Percentiles rank a stretch among this genome's conserved stretches.
These are phyloP conservation scores for Crithidia acanthocephali DNA, from an alignment of 208 protist genomes.

Conservation along the genomic window DNA sequence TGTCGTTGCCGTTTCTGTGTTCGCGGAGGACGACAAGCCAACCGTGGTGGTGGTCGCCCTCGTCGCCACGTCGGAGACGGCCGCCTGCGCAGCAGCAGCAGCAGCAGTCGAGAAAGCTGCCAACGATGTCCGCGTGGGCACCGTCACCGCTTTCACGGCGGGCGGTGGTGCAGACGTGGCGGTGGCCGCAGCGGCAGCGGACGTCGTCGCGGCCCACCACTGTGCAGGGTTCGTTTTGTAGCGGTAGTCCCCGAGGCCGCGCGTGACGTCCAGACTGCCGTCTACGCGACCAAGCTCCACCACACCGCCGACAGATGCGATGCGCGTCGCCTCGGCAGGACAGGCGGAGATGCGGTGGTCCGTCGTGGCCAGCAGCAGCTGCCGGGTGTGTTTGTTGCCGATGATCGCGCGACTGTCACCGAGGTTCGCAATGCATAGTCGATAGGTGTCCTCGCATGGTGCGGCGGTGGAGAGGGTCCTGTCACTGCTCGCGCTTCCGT, in stretches of 20 bases:
- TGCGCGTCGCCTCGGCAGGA: constrained; percentile 41
- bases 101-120: too few relatives aligned
- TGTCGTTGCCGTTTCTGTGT: neutral
- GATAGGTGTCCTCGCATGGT: constrained; percentile 27
- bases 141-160: neutral
- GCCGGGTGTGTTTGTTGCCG: constrained; percentile 35
- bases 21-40: too few relatives aligned
- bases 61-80: too few relatives aligned
- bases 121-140: too few relatives aligned
- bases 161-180: neutral
- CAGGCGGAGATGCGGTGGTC: constrained; percentile 62
- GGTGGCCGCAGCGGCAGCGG: neutral
- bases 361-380: constrained; percentile 48
- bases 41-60: too few relatives aligned
- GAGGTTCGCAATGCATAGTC: constrained; percentile 69
- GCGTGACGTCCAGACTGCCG: constrained; percentile 70
- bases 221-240: constrained; percentile 48
- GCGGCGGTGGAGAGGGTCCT: too few relatives aligned
- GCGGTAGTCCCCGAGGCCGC: constrained; percentile 68
- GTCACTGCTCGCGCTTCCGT: too few relatives aligned
- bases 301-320: constrained; percentile 43
- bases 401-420: constrained; percentile 80
- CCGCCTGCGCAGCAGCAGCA: too few relatives aligned
- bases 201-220: constrained; percentile 40
- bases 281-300: constrained; percentile 63